Conservation (phyloP, 306 rosid genomes). For the Castanea crenata region DNA sequence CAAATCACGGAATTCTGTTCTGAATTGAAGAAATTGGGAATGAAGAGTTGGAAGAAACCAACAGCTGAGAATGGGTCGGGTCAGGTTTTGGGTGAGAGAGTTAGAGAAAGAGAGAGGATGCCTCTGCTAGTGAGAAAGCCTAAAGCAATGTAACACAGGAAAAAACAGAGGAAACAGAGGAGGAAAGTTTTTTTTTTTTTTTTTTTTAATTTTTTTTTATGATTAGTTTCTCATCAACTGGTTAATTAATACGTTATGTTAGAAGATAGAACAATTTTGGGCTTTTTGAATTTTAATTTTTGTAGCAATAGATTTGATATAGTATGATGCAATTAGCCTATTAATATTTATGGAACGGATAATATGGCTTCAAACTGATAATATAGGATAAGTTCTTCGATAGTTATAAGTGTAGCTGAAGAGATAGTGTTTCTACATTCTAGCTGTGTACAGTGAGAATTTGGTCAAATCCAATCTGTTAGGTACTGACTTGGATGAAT, state of each 20-base stretch:
- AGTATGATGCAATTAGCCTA: no score
- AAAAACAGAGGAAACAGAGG: neutral
- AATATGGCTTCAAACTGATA: no score
- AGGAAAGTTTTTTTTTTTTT: neutral
- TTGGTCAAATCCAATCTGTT: no score
- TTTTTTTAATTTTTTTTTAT: neutral
- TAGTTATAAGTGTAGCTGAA: no score
- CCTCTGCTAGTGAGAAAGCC: conserved; percentile 36
- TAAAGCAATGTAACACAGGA: conserved; percentile 6
- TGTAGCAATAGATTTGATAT: no score
- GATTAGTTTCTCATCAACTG: neutral
- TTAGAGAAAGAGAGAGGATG: conserved; percentile 30
- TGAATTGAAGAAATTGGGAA: conserved; percentile 50
- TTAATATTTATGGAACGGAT: no score
- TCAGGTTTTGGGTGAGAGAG: conserved; percentile 16
- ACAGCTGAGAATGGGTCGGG: conserved; percentile 16
- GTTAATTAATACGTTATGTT: neutral
- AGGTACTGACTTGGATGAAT: no score
- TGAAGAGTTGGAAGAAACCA: conserved; percentile 35
- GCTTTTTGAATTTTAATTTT: neutral
- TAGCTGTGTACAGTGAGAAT: no score
- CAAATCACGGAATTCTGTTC: conserved; percentile 43
- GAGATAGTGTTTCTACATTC: no score
- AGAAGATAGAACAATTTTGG: neutral
- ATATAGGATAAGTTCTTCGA: no score